These are phyloP conservation scores for Lodderomyces oxycetoniae DNA, from an alignment of 1,139 yeast species.

Conservation along the genomic window DNA sequence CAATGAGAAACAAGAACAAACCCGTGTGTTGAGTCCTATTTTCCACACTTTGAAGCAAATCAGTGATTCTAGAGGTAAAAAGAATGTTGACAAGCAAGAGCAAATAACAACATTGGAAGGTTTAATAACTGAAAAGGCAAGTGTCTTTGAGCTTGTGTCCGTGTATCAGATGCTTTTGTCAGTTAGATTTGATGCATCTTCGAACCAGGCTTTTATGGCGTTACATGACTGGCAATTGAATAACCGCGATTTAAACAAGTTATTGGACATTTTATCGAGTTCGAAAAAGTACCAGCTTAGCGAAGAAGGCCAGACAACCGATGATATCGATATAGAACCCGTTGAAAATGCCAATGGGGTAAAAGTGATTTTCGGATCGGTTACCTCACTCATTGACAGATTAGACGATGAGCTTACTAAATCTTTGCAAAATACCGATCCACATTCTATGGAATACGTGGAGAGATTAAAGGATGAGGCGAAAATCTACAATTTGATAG, in stretches of 20 bases:
- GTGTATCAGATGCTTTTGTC: constrained; percentile 82
- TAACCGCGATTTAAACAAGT: constrained; percentile 54
- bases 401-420: constrained; percentile 91
- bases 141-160: constrained; percentile 71
- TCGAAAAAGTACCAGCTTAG: constrained; percentile 61
- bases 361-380: constrained; percentile 74
- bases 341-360: constrained; percentile 63
- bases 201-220: constrained; percentile 67
- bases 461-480: constrained; percentile 88
- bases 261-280: constrained; percentile 66
- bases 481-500: constrained; percentile 65
- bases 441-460: constrained; percentile 91
- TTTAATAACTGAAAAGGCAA: constrained; percentile 40
- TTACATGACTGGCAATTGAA: constrained; percentile 76
- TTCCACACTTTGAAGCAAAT: constrained; percentile 72
- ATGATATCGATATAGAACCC: constrained; percentile 78
- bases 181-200: constrained; percentile 75
- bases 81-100: constrained; percentile 79
- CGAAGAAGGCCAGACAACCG: constrained; percentile 73
- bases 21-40: constrained; percentile 42
- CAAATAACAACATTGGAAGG: constrained; percentile 71
- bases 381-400: constrained; percentile 84
- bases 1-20: constrained; percentile 17
- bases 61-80: constrained; percentile 91
- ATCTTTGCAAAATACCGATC: constrained; percentile 84